Percentiles rank a stretch among this genome's conserved stretches.
Evolutionary conservation across 2,329 filamentous ascomycete genomes (phyloP).

Genomic region (Aspergillus thermomutatus): DNA sequence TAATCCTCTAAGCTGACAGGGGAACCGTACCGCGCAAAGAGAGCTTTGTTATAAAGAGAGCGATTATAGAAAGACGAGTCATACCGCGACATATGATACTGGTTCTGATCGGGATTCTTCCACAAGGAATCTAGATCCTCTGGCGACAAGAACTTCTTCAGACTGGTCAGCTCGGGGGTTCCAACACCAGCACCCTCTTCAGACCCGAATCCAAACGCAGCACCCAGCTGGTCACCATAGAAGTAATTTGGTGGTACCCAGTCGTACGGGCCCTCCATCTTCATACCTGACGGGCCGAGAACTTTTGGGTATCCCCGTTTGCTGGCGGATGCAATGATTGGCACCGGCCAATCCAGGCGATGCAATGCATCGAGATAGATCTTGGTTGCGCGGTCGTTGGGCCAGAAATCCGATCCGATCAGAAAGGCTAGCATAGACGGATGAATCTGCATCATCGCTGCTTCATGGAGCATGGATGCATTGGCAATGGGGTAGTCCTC

Average conservation of each 20-base stretch:
- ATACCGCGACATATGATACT: conserved; percentile 60
- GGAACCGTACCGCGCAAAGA: conserved; percentile 52
- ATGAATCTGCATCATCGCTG: conserved; percentile 57
- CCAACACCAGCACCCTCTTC: conserved; percentile 62
- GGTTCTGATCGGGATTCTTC: conserved; percentile 49
- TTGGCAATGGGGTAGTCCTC: conserved; percentile 56
- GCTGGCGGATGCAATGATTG: conserved; percentile 57
- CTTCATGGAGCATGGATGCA: conserved; percentile 58
- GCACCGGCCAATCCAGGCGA: conserved; percentile 53
- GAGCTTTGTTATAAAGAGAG: conserved; percentile 55
- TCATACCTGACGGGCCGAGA: conserved; percentile 58
- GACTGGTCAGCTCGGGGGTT: conserved; percentile 54
- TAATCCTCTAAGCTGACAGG: conserved; percentile 56
- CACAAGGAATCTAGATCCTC: conserved; percentile 56
- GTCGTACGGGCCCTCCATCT: conserved; percentile 65
- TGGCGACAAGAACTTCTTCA: conserved; percentile 53
- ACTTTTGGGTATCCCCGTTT: conserved; percentile 52
- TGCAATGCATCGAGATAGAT: conserved; percentile 53
- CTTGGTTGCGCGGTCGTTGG: conserved; percentile 53
- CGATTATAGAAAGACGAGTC: conserved; percentile 56
- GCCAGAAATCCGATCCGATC: conserved; percentile 63
- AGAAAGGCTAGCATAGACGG: conserved; percentile 58
- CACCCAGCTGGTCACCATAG: conserved; percentile 54
- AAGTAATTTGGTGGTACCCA: conserved; percentile 66
- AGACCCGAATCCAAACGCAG: conserved; percentile 62